phyloP scores from a whole-genome alignment of 805 yeast genomes.

The Allodekkera sacchari region DNA sequence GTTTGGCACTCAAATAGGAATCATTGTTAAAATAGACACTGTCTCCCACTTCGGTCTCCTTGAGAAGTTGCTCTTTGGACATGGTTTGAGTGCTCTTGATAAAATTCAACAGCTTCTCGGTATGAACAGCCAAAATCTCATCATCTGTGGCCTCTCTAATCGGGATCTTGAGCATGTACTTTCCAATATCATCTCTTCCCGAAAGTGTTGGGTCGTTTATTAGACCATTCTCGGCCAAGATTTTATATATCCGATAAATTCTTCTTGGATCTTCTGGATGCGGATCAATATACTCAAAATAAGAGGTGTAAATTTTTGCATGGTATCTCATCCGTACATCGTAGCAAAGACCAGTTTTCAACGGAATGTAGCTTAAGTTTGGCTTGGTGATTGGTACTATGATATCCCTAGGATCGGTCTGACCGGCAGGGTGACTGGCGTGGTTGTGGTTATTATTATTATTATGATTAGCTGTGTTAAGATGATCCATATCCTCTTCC shows the following conservation, averaged over 20 bases:
- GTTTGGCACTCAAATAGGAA: conserved; percentile 74
- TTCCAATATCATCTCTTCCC: conserved; percentile 71
- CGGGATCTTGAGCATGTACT: conserved; percentile 80
- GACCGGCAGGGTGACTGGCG: background rate
- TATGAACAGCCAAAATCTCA: conserved; percentile 81
- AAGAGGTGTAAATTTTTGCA: conserved; percentile 86
- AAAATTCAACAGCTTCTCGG: conserved; percentile 68
- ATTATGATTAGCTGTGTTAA: background rate
- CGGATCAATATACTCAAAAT: conserved; percentile 92
- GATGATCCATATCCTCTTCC: background rate
- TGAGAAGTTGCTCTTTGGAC: conserved; percentile 67
- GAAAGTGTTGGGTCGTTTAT: conserved; percentile 70
- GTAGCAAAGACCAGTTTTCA: conserved; percentile 90
- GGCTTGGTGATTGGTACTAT: conserved; percentile 58
- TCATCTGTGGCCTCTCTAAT: conserved; percentile 82
- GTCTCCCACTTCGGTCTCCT: conserved; percentile 86
- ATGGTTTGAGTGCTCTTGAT: conserved; percentile 69
- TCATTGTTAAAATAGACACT: conserved; percentile 93
- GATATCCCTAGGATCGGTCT: conserved; percentile 10
- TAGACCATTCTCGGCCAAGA: conserved; percentile 88
- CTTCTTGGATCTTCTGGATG: conserved; percentile 99
- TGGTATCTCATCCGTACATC: conserved; percentile 98
- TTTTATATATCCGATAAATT: conserved; percentile 87
- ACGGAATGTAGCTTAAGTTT: conserved; percentile 57
- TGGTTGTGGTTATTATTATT: background rate